Base-by-base conservation (phyloP, 2,329 filamentous ascomycete species). In the Onygenales sp. region DNA sequence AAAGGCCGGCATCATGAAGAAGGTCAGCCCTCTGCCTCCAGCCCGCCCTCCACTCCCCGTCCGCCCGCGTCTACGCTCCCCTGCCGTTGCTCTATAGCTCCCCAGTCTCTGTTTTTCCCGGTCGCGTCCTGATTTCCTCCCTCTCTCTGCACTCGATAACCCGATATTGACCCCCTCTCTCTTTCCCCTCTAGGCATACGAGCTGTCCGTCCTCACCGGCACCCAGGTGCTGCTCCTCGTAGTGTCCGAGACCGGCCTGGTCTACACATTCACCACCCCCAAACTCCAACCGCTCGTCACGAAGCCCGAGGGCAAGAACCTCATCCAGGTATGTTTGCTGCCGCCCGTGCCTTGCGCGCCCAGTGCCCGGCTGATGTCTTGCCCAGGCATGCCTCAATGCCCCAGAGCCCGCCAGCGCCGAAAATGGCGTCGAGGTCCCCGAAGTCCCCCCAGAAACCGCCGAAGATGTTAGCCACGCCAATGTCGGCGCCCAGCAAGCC, bases 1-100 rank as follows among this genome's bases (percentile, higher is more conserved):
- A 72, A 98, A 98, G 80, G 93, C 93, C 54, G 93, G 93, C 65
- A 97, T 98, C 74, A 97, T 98, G 93, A 97, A 98, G 82, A 97
- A 97, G 90, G 93, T 96, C 71, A 63, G 84, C 79, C 41, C 49
- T 41, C 46, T 43, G 13, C n/a, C 17, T 33, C 6, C 3, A 10
- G 17, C 17, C 10, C 17, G 36, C 21, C n/a, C 17, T 41, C 48
- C 9, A 42, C 36, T 5, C 2, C 17, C 43, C 45, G n/a, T 31
- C 49, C 49, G 48, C 13, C 39, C n/a, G 9, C 13, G n/a, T 17
- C 41, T 14, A 3, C 41, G 17, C 41, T 8, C 13, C 43, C 42
- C 7, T 47, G 11, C 45, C 14, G 14, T 36, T 3, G 5, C 2
- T 38, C 5, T 21, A 10, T 5, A 36, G 36, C 32, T 14, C 39